Conservation (phyloP, 495 filamentous ascomycete species). For the Cetradonia linearis region DNA sequence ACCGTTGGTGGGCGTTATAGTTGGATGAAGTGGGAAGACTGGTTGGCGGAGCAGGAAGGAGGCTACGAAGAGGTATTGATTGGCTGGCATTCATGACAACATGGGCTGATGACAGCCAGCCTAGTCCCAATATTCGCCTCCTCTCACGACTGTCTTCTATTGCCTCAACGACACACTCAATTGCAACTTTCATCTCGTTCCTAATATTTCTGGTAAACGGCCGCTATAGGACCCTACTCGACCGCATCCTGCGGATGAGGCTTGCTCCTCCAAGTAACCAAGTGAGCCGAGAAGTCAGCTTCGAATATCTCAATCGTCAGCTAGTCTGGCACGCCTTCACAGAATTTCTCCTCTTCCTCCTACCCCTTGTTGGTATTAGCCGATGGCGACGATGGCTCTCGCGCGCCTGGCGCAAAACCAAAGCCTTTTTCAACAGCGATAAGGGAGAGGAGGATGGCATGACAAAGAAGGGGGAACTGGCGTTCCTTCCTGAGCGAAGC, state of each 20-base stretch:
- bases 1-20: slow-evolving; percentile 81
- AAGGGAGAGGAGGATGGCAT: slow-evolving; percentile 35
- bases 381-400: slow-evolving; percentile 86
- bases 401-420: slow-evolving; percentile 68
- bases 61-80: slow-evolving; percentile 49
- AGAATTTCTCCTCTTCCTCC: slow-evolving; percentile 90
- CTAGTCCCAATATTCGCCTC: slow-evolving; percentile 42
- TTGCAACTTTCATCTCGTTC: slow-evolving; percentile 75
- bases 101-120: slow-evolving; percentile 22
- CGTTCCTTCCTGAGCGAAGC: slow-evolving; percentile 82
- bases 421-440: slow-evolving; percentile 48
- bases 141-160: slow-evolving; percentile 59
- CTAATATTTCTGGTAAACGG: slow-evolving; percentile 83
- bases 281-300: slow-evolving; percentile 80
- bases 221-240: slow-evolving; percentile 79
- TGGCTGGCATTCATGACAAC: background rate
- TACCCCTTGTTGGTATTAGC: slow-evolving; percentile 86
- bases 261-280: slow-evolving; percentile 73
- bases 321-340: slow-evolving; percentile 99
- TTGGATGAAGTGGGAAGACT: slow-evolving; percentile 85
- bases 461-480: slow-evolving; percentile 51
- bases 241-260: slow-evolving; percentile 76
- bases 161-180: slow-evolving; percentile 61
- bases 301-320: slow-evolving; percentile 96
- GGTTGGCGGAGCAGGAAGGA: slow-evolving; percentile 64